phyloP scores from a whole-genome alignment of 1,284 basidiomycete genomes.

The Lentinula novae-zelandiae region DNA sequence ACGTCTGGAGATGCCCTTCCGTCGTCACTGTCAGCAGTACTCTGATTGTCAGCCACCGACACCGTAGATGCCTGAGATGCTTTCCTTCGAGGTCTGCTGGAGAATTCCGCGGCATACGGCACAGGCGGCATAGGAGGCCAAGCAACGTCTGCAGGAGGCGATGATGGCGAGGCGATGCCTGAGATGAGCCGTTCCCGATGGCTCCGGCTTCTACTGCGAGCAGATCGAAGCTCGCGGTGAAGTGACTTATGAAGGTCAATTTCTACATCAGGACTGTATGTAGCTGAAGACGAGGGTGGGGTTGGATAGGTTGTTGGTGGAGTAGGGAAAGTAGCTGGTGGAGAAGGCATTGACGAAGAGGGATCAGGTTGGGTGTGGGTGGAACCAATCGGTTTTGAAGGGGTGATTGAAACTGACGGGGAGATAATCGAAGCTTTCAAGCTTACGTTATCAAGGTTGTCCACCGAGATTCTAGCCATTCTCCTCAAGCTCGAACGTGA shows the following conservation, averaged over 20 bases:
- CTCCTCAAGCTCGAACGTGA: conserved; percentile 1
- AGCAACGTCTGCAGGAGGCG: not conserved
- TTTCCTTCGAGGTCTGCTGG: not conserved
- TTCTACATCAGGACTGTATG: not conserved
- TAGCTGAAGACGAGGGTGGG: not conserved
- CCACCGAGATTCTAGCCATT: conserved; percentile 5
- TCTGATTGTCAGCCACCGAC: not conserved
- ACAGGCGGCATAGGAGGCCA: conserved; percentile 1
- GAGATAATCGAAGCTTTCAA: not conserved
- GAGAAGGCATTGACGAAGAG: not conserved
- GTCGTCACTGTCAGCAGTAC: not conserved
- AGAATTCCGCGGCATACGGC: not conserved
- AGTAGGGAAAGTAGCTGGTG: not conserved
- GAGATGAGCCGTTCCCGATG: conserved; percentile 23
- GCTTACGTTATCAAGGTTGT: conserved; percentile 1
- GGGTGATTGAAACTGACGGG: not conserved
- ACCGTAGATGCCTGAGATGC: not conserved
- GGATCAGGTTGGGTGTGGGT: not conserved
- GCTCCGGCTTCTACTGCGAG: conserved; percentile 28
- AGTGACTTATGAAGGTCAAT: conserved; percentile 17
- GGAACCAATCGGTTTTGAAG: not conserved
- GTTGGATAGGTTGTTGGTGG: not conserved
- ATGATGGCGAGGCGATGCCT: not conserved
- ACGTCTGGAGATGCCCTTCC: conserved; percentile 4
- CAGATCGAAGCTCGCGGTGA: conserved; percentile 28